Conservation (phyloP, 345 rosid genomes). For the Eucalyptus curtisii region DNA sequence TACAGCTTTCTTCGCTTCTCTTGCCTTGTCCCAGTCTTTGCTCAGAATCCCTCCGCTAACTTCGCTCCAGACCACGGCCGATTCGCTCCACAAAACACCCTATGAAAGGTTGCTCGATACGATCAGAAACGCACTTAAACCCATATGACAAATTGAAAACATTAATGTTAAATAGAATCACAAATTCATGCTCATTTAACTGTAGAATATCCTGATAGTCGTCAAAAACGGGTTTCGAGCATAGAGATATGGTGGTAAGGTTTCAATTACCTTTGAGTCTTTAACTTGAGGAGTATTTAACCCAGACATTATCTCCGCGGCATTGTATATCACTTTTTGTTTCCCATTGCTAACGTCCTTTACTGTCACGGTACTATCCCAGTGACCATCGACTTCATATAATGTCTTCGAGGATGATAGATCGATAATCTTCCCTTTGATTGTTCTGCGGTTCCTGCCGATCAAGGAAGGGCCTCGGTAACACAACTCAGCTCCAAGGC, state of each 20-base stretch:
- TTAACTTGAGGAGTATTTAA: slow-evolving; percentile 44
- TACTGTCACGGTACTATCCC: slow-evolving; percentile 58
- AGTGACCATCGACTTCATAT: slow-evolving; percentile 49
- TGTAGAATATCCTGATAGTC: neutral
- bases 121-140: neutral
- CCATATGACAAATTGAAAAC: neutral
- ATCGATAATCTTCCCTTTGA: slow-evolving; percentile 56
- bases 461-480: slow-evolving; percentile 24
- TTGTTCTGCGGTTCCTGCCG: slow-evolving; percentile 24
- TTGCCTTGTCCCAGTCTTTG: slow-evolving; percentile 66
- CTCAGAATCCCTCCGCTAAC: slow-evolving; percentile 44
- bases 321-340: slow-evolving; percentile 42
- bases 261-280: slow-evolving; percentile 34
- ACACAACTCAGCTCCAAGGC: slow-evolving; percentile 48
- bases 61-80: slow-evolving; percentile 56
- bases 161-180: neutral
- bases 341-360: slow-evolving; percentile 43
- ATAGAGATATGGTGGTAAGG: neutral
- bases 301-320: slow-evolving; percentile 30
- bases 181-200: neutral
- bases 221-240: neutral
- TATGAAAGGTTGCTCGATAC: neutral
- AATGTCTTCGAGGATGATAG: slow-evolving; percentile 26
- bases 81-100: slow-evolving; percentile 51
- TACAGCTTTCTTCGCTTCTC: slow-evolving; percentile 43